Base-by-base conservation (phyloP, 371 early-diverging fungal genomes). In the Apophysomyces variabilis region DNA sequence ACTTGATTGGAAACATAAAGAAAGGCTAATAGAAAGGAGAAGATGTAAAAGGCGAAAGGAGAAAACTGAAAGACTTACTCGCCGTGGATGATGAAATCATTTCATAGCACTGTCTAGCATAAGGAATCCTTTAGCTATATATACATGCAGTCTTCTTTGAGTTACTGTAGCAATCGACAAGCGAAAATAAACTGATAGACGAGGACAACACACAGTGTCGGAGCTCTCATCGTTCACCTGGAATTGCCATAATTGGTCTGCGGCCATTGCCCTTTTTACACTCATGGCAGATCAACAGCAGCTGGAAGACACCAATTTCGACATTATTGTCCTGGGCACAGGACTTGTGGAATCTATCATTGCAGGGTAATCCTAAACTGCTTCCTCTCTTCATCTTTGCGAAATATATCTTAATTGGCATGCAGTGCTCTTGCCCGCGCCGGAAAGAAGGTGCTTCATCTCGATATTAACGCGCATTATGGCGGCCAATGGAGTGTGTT, bases 381-480 rank as follows among this genome's bases (percentile, higher is more conserved):
- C 56, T 47, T 1, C 12, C 16, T 6, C 63, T 8, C 5, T 32
- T 11, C 35, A 4, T 21, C 21, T 3, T 16, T 26, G 8, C 45
- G 44, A 16, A 11, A 14, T 36, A 35, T 26, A n/a, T 32, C 21
- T 41, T 38, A 11, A 14, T 14, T 16, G 16, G 43, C 0, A 41
- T 50, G 12, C 61, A 92, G 92, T 12, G 88, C 95, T 6, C 84
- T 95, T 38, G 85, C 96, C 13, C 76, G 89, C 8, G 83, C 82
- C 12, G 95, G 93, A n/a, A 89, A 92, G 67, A 85, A 85, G 37
- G 95, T 98, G 1, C 87, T 98, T n/a, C 97, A 97, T 69, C 76
- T 98, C 21, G 99, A 98, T 74, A 78, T 85, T 47, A 90, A 90
- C 64, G 79, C 80, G 21, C 86, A 87, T 63, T 99, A 99, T 78